Evolutionary conservation across 208 protist species (phyloP), one percentile per base, ranked within the genome.

Genomic region (Leishmania tarentolae): DNA sequence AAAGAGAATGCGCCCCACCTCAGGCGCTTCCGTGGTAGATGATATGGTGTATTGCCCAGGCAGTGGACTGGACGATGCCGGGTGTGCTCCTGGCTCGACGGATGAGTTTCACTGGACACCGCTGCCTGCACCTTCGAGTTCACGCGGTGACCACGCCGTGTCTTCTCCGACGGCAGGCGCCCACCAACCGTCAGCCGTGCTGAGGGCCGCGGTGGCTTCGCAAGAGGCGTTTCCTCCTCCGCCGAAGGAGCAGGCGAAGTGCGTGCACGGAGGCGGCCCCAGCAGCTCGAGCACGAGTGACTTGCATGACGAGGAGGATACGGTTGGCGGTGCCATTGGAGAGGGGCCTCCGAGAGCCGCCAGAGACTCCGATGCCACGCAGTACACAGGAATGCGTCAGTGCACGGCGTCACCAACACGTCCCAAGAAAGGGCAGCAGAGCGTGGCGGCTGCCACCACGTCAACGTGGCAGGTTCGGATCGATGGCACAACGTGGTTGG

Each of bases 401-500:
- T 53, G 7, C 50, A 44, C 68, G 13, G 40, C 72, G 8, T 46
- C 37, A 6, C 37, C 15, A 7, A 35, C 56, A 46, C 40, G 24
- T 19, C 40, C 21, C 56, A 35, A 19, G n/a, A 3, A 44, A 24
- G 53, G 50, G 37, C 74, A 61, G 47, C 74, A 63, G 31, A 21
- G 24, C 31, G 52, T 50, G 11, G 74, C 46, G 44, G 74, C 24
- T 42, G 28, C 73, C 8, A 6, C 13, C 24, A 15, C 52, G 47
- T 61, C 70, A 31, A 70, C 46, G 59, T 76, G 82, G 69, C 42
- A 66, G 52, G 31, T 85, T 24, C 77, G 65, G 5, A 78, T 89
- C 73, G 88, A 87, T 42, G 80, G 84, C 8, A 89, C 88, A 37
- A 91, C 86, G 53, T 89, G 88, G 88, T 15, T 91, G 53, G 86